Base-by-base conservation (phyloP, 768 basidiomycete species). In the Leucogyrophana mollusca region DNA sequence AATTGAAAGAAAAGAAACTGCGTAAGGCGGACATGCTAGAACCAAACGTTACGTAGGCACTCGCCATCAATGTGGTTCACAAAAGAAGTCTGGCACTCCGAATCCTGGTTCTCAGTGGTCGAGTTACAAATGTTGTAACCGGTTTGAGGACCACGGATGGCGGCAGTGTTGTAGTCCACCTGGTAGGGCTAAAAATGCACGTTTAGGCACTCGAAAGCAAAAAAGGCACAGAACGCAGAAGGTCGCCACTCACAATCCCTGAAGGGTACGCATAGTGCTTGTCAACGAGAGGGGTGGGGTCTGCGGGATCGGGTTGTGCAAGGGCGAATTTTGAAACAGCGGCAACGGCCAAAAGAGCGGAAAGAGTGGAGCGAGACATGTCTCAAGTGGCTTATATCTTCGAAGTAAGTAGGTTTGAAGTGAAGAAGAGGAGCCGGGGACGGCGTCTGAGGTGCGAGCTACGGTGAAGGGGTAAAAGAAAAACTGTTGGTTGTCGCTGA, bases 71-170 rank as follows among this genome's bases (percentile, higher is more conserved):
- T 72, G 50, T 57, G 73, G 78, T 88, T 88, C 33, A 84, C 61
- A 56, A 79, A 75, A 9, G 70, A 66, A 1, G 86, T 90, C 65
- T 91, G 88, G 60, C 88, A 91, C 7, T 73, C 53, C 0, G 87
- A 85, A 3, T 70, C 42, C 51, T 77, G 78, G 65, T 72, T 76
- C 49, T 81, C 72, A 1, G 86, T 87, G 24, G 83, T 80, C 2
- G 80, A 77, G 66, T 87, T 88, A 56, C 85, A 87, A 2, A 67
- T 54, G 61, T 85, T 86, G 72, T 81, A 86, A 4, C 87, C 86
- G 6, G 42, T 44, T 59, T 88, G 87, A 11, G 67, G 59, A 9
- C 85, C 86, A 54, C 86, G 82, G 22, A 65, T 67, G 20, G 68
- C 65, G 10, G 54, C 45, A 47, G 66, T 57, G 33, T 73, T 63